Base-by-base conservation (phyloP, 805 yeast genomes). In the Lipomyces mesembrius region DNA sequence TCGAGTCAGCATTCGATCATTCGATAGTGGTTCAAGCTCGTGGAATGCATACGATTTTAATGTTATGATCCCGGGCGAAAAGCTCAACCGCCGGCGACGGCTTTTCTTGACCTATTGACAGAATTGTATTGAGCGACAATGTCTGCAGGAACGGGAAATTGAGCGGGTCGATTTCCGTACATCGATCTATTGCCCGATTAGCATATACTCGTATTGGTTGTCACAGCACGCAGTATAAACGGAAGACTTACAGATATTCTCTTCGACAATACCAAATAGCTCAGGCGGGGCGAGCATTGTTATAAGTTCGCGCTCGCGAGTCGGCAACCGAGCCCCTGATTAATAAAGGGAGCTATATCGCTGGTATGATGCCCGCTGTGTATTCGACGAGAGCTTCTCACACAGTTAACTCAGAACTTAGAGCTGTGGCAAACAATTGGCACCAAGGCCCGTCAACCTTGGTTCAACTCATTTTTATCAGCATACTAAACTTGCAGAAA, bases 211-310 rank as follows among this genome's bases (percentile, higher is more conserved):
- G 20, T n/a, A 5, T 46, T 12, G 17, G 54, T 9, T 8, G 34
- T 37, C 29, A 56, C 43, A 63, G 34, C 9, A 17, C n/a, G 8
- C 14, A 27, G 25, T 34, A 29, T 52, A 29, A 1, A 8, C 11
- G 4, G 9, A 60, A 3, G 12, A 74, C 81, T 46, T 68, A 79
- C 82, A 89, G 1, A 94, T 80, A 0, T 96, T 96, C 32, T 88
- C 88, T 78, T 95, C 98, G 3, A 93, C 97, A 37, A 92, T 82
- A 0, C 97, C 97, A 79, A 90, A 95, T 75, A 90, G 91, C 59
- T 92, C 94, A 0, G 99, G 98, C 1, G 97, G 96, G 0, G 93
- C 91, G 39, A 92, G 81, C 97, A 92, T 92, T 20, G 8, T n/a
- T n/a, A 34, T 54, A n/a, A 54, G 11, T 54, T 54, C 37, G 43